These are phyloP conservation scores for Aspergillus brasiliensis DNA, from an alignment of 2,329 filamentous ascomycete genomes.

Conservation along the genomic window DNA sequence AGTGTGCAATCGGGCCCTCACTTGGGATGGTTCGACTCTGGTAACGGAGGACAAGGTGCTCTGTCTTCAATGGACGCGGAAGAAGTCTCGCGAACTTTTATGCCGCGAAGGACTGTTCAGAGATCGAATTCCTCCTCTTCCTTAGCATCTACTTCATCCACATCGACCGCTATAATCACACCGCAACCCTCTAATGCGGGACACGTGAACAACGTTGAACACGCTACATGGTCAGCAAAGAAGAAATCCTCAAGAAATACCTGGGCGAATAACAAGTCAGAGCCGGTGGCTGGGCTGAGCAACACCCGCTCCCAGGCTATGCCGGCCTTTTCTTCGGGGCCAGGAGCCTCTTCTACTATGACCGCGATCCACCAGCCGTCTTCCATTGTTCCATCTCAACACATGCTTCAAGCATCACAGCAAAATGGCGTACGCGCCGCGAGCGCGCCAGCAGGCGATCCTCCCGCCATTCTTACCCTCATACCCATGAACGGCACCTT, in stretches of 20 bases:
- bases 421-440: slow-evolving; percentile 58
- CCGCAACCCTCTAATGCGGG: slow-evolving; percentile 42
- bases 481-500: slow-evolving; percentile 94
- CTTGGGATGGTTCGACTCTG: slow-evolving; percentile 61
- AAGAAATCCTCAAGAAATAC: slow-evolving; percentile 55
- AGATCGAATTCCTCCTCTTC: slow-evolving; percentile 91
- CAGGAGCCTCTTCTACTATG: slow-evolving; percentile 63
- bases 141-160: slow-evolving; percentile 64
- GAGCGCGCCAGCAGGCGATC: slow-evolving; percentile 54
- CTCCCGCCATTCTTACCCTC: slow-evolving; percentile 79
- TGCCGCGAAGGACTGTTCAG: slow-evolving; percentile 83
- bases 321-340: slow-evolving; percentile 59
- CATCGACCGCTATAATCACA: slow-evolving; percentile 41
- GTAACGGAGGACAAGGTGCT: slow-evolving; percentile 61
- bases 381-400: slow-evolving; percentile 68
- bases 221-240: slow-evolving; percentile 44
- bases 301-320: slow-evolving; percentile 64
- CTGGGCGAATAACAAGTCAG: slow-evolving; percentile 68
- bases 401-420: slow-evolving; percentile 64
- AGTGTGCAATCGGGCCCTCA: slow-evolving; percentile 63
- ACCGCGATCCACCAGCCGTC: slow-evolving; percentile 64
- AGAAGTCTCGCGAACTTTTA: slow-evolving; percentile 83
- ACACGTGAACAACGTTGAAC: slow-evolving; percentile 39
- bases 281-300: slow-evolving; percentile 64
- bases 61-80: slow-evolving; percentile 76